These are phyloP conservation scores for Pseudonitzschia multistriata DNA, from an alignment of 108 stramenopile species.

Conservation along the genomic window DNA sequence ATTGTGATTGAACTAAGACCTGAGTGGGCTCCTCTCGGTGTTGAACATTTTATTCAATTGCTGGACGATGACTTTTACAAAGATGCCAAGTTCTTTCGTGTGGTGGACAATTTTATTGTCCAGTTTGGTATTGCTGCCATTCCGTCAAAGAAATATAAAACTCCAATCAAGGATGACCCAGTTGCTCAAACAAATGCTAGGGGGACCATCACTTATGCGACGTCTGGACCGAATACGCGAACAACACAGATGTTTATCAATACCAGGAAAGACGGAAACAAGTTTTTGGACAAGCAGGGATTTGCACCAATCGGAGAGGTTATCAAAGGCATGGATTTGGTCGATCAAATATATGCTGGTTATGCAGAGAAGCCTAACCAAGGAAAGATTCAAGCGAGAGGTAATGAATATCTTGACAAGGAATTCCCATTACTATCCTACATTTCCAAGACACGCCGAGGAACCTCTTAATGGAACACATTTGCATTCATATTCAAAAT, in stretches of 20 bases:
- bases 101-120: slow-evolving; percentile 71
- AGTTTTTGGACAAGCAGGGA: slow-evolving; percentile 74
- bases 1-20: slow-evolving; percentile 55
- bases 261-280: slow-evolving; percentile 51
- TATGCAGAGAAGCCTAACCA: slow-evolving; percentile 75
- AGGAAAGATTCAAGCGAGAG: slow-evolving; percentile 50
- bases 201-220: slow-evolving; percentile 85
- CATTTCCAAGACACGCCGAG: slow-evolving; percentile 27
- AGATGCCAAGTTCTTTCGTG: slow-evolving; percentile 71
- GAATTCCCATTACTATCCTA: slow-evolving; percentile 64
- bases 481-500: neutral
- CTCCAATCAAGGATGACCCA: slow-evolving; percentile 74
- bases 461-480: neutral
- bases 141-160: slow-evolving; percentile 44
- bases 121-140: slow-evolving; percentile 85
- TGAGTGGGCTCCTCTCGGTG: slow-evolving; percentile 78
- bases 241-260: slow-evolving; percentile 90
- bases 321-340: slow-evolving; percentile 71
- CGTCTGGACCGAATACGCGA: slow-evolving; percentile 78
- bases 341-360: slow-evolving; percentile 66
- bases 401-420: slow-evolving; percentile 64
- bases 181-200: slow-evolving; percentile 69
- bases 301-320: slow-evolving; percentile 85
- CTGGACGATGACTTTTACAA: slow-evolving; percentile 63
- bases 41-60: slow-evolving; percentile 60